phyloP scores from a whole-genome alignment of 768 basidiomycete genomes.

The Suillus clintonianus region DNA sequence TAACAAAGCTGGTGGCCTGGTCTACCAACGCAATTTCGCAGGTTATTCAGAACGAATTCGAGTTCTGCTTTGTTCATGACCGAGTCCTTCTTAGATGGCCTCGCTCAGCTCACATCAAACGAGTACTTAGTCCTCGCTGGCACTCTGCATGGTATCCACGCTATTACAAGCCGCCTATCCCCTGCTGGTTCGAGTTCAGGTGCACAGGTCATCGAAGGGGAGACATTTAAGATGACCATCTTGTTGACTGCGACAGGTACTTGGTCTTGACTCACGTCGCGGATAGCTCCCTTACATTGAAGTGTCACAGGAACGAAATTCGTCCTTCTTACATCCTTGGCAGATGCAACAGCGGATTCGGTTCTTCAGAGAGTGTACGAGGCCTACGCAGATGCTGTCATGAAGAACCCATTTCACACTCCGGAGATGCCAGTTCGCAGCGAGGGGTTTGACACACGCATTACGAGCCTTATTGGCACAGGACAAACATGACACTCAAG shows the following conservation, averaged over 20 bases:
- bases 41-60: slow-evolving; percentile 46
- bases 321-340: slow-evolving; percentile 83
- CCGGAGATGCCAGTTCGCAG: slow-evolving; percentile 99
- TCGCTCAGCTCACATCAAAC: slow-evolving; percentile 87
- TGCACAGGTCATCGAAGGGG: slow-evolving; percentile 93
- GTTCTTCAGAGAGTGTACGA: slow-evolving; percentile 89
- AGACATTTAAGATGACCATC: slow-evolving; percentile 93
- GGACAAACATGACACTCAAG: slow-evolving; percentile 22
- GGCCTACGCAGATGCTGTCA: slow-evolving; percentile 90
- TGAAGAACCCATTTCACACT: slow-evolving; percentile 99
- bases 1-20: slow-evolving; percentile 96
- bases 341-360: slow-evolving; percentile 67
- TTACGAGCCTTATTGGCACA: slow-evolving; percentile 58
- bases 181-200: slow-evolving; percentile 84
- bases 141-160: slow-evolving; percentile 96
- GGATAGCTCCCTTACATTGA: not conserved
- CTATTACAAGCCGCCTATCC: slow-evolving; percentile 92
- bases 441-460: slow-evolving; percentile 81
- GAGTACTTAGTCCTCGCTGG: slow-evolving; percentile 96
- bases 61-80: not conserved
- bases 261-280: not conserved
- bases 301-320: slow-evolving; percentile 83
- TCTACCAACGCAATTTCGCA: slow-evolving; percentile 91
- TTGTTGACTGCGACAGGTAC: slow-evolving; percentile 88
- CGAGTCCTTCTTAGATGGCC: slow-evolving; percentile 63